Evolutionary conservation across 768 basidiomycete species (phyloP), one percentile per base, ranked within the genome.

Genomic region (Calvatia gigantea): DNA sequence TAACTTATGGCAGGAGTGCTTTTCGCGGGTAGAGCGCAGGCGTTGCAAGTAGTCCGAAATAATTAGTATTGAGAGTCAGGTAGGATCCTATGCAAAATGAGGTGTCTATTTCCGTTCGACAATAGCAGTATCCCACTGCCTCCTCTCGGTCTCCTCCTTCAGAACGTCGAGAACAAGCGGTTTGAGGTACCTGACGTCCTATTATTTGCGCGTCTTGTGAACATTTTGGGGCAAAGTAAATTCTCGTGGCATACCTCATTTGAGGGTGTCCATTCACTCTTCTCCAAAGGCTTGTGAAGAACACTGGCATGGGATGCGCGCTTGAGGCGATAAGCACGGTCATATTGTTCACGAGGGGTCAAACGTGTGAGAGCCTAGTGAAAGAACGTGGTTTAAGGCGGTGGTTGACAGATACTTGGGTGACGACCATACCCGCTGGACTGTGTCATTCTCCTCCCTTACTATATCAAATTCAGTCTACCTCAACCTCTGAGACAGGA

Each of bases 111-210:
- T 87, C 75, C 82, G 81, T 67, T 79, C 74, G 43, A 96, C 84
- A 21, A 76, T 74, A 68, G 91, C 73, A 57, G 75, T 85, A 75
- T 98, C 94, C 91, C 91, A 97, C 55, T 77, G 75, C 31, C 64
- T 68, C 63, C 94, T 82, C 78, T 98, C 96, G 27, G 75, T 69
- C 37, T 88, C 78, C 74, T 98, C 95, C 60, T 77, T 78, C 63
- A 75, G 73, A 59, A 96, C 87, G 39, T 86, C 81, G 57, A 76
- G 62, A 37, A 98, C 83, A 68, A 87, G 82, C 27, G 91, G 87
- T 59, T 77, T 80, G 63, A 98, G 84, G 81, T 97, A 98, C 56
- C 94, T 90, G 60, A 81, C 70, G 69, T 98, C 96, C 96, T 98
- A 71, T 21, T 33, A 5, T 14, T n/a, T 12, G 25, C 15, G 55